Evolutionary conservation across 495 filamentous ascomycete genomes (phyloP).

Genomic region (Aspergillus biplanus): DNA sequence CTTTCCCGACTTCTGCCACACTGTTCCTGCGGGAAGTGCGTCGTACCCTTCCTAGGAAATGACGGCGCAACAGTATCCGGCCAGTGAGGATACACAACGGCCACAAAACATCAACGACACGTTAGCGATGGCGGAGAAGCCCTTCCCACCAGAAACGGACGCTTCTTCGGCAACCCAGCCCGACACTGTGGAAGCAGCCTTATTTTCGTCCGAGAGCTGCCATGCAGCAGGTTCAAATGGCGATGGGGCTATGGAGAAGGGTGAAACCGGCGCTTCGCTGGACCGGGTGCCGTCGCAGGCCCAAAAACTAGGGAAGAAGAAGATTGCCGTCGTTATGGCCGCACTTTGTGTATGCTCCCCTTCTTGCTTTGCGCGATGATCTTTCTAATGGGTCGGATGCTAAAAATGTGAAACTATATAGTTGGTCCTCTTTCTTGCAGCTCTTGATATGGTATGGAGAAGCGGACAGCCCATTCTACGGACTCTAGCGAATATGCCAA

Average conservation of each 20-base stretch:
- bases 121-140: conserved; percentile 14
- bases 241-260: conserved; percentile 30
- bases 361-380: not conserved
- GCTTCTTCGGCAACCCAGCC: conserved; percentile 11
- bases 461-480: not conserved
- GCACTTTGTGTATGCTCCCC: conserved; percentile 50
- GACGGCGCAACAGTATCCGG: conserved; percentile 10
- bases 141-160: conserved; percentile 11
- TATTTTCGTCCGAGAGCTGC: conserved; percentile 2
- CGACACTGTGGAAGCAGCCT: conserved; percentile 9
- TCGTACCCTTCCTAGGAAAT: conserved; percentile 9
- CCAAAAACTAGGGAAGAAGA: conserved; percentile 50
- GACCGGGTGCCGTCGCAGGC: conserved; percentile 44
- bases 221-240: conserved; percentile 7
- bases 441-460: conserved; percentile 53
- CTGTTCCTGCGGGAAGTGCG: conserved; percentile 1
- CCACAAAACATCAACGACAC: not conserved
- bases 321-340: conserved; percentile 52
- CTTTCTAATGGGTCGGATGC: conserved; percentile 7
- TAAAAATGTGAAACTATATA: conserved; percentile 27
- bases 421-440: conserved; percentile 57
- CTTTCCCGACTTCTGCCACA: not conserved
- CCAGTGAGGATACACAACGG: conserved; percentile 10
- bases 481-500: not conserved
- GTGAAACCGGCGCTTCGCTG: conserved; percentile 30